Conservation (phyloP, 176 grass and related monocot genomes). For the Metroxylon sagu region DNA sequence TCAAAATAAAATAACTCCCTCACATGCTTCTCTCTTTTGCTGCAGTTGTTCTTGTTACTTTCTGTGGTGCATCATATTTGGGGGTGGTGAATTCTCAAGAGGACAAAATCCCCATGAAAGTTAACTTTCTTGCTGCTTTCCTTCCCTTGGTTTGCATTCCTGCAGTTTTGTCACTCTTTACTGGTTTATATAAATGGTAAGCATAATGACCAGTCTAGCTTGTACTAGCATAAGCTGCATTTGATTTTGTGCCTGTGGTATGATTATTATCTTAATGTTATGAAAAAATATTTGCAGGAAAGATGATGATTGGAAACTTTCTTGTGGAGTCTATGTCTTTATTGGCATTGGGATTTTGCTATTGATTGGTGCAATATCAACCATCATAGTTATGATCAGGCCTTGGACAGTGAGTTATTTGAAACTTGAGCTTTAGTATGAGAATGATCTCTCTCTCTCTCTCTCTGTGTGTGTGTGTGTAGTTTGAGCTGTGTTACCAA, state of each 20-base stretch:
- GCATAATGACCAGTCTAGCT: background rate
- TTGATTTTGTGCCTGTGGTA: too few species aligned
- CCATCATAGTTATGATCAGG: slow-evolving; percentile 63
- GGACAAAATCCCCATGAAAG: slow-evolving; percentile 69
- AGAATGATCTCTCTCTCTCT: too few species aligned
- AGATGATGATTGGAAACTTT: slow-evolving; percentile 98
- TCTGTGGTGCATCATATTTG: slow-evolving; percentile 78
- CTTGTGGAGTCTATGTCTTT: slow-evolving; percentile 79
- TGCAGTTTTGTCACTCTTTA: slow-evolving; percentile 80
- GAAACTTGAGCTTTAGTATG: background rate
- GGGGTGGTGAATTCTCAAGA: slow-evolving; percentile 89
- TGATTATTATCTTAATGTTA: slow-evolving; percentile 7
- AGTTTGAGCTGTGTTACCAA: too few species aligned
- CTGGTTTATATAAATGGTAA: slow-evolving; percentile 90
- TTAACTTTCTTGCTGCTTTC: slow-evolving; percentile 89
- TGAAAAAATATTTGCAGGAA: slow-evolving; percentile 61
- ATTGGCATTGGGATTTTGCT: slow-evolving; percentile 84
- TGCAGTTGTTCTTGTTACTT: slow-evolving; percentile 82
- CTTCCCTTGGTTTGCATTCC: slow-evolving; percentile 94
- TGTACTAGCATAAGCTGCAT: too few species aligned
- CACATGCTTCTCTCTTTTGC: background rate
- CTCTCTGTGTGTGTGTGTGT: too few species aligned
- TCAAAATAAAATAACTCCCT: too few species aligned
- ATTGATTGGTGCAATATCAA: slow-evolving; percentile 69
- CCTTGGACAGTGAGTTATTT: slow-evolving; percentile 83